These are phyloP conservation scores for Bolboschoenoplectus hybrid DNA, from an alignment of 202 grass and related monocot genomes.

Conservation along the genomic window DNA sequence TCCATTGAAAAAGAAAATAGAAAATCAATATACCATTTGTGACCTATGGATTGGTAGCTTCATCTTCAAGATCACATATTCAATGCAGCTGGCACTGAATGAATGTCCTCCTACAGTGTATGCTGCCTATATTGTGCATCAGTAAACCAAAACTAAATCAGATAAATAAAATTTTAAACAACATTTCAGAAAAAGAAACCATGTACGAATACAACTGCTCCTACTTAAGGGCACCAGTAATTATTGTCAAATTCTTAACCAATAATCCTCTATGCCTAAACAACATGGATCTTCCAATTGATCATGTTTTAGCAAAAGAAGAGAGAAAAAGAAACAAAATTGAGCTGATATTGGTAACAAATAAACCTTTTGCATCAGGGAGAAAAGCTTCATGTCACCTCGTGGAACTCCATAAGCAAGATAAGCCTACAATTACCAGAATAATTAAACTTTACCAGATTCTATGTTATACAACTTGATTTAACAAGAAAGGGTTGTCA, in stretches of 20 bases:
- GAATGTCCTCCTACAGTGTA: slow-evolving; percentile 85
- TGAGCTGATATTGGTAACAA: slow-evolving; percentile 9
- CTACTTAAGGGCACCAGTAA: background rate
- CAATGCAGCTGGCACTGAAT: slow-evolving; percentile 90
- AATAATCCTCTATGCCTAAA: background rate
- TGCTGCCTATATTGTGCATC: slow-evolving; percentile 53
- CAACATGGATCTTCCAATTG: background rate
- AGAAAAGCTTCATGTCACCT: slow-evolving; percentile 88
- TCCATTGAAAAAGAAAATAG: slow-evolving; percentile 24
- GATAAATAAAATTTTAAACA: background rate
- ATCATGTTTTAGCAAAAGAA: slow-evolving; percentile 6
- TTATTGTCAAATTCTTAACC: background rate
- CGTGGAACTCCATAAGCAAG: slow-evolving; percentile 96
- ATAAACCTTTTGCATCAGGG: slow-evolving; percentile 92
- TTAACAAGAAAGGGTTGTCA: background rate
- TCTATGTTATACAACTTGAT: background rate
- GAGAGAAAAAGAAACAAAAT: slow-evolving; percentile 1
- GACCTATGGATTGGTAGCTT: slow-evolving; percentile 78
- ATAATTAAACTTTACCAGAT: background rate
- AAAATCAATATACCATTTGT: slow-evolving; percentile 65
- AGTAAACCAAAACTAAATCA: slow-evolving; percentile 22
- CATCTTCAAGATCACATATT: slow-evolving; percentile 88
- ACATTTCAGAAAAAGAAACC: background rate
- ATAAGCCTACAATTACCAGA: slow-evolving; percentile 65
- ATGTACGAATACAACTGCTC: background rate